Base-by-base conservation (phyloP, 2,329 filamentous ascomycete genomes). In the Tympanopsis confertula region DNA sequence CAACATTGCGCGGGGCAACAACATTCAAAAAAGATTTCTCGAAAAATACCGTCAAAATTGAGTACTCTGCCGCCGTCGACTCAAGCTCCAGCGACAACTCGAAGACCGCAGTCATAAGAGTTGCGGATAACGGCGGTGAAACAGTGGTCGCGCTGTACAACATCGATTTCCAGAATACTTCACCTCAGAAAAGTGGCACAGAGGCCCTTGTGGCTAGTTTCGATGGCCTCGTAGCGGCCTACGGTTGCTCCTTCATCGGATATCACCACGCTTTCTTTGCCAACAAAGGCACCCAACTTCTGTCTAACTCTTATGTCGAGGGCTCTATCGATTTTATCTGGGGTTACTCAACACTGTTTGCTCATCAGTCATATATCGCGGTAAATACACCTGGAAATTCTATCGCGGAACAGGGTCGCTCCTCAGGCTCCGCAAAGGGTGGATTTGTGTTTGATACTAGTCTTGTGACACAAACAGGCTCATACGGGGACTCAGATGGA, bases 341-440 rank as follows among this genome's bases (percentile, higher is more conserved):
- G 24, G n/a, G 24, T 28, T 28, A 50, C 39, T 46, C 47, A 35
- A n/a, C n/a, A n/a, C n/a, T n/a, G n/a, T n/a, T n/a, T n/a, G n/a
- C n/a, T n/a, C n/a, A n/a, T n/a, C 46, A 44, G 35, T 48, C 47
- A 12, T 52, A 50, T 38, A 49, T 53, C 44, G 52, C 51, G 38
- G 49, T 48, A 10, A 51, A 49, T 40, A 52, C 49, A 7, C 49
- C 52, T 26, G 47, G 44, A 18, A 47, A 47, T 10, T 50, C 50
- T n/a, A 45, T 46, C 18, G 44, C 43, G 4, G 44, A 43, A 4
- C 44, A 46, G 12, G 42, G 43, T 26, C 42, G 44, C 28, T 41
- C 45, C 19, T 52, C 49, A 13, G 37, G 38, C 7, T 36, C 20
- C 12, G 44, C 44, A 2, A 26, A 45, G 17, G 44, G 44, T 15